phyloP scores from a whole-genome alignment of 2,329 filamentous ascomycete genomes.

The Pleurostoma richardsiae region DNA sequence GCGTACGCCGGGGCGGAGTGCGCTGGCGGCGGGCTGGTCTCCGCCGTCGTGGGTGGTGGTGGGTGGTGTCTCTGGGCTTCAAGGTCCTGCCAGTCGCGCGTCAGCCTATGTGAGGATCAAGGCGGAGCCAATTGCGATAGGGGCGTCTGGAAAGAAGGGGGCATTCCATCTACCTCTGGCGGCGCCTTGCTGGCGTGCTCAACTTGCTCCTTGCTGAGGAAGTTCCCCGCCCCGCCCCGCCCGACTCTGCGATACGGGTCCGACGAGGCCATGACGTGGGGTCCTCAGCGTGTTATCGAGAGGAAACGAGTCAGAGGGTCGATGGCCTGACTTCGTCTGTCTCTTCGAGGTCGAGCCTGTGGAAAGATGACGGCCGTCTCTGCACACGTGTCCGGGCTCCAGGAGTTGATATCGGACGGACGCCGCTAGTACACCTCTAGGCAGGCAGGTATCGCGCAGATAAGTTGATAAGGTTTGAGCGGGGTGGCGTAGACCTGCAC shows the following conservation, averaged over 20 bases:
- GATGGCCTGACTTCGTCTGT: neutral
- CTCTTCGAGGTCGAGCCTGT: neutral
- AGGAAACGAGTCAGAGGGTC: neutral
- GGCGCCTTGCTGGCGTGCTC: conserved; percentile 33
- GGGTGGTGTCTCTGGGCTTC: conserved; percentile 28
- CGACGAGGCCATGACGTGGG: conserved; percentile 17
- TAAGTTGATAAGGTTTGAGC: neutral
- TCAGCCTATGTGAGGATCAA: too few relatives aligned
- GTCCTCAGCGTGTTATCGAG: conserved; percentile 8
- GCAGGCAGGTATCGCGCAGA: neutral
- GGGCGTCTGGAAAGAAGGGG: too few relatives aligned
- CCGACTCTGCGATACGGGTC: conserved; percentile 49
- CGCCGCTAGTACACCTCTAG: neutral
- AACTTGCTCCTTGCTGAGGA: conserved; percentile 45
- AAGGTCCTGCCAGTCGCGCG: conserved; percentile 18
- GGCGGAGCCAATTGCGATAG: too few relatives aligned
- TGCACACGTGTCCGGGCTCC: neutral
- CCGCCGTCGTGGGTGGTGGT: conserved; percentile 13
- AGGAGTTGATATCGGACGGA: too few relatives aligned
- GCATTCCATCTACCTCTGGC: neutral
- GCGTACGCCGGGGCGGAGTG: conserved; percentile 22
- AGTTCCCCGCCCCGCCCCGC: conserved; percentile 62
- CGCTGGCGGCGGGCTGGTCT: conserved; percentile 16
- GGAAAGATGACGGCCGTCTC: too few relatives aligned
- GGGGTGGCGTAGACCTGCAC: neutral